Base-by-base conservation (phyloP, 2,329 filamentous ascomycete genomes). In the Polytolypa hystricis region DNA sequence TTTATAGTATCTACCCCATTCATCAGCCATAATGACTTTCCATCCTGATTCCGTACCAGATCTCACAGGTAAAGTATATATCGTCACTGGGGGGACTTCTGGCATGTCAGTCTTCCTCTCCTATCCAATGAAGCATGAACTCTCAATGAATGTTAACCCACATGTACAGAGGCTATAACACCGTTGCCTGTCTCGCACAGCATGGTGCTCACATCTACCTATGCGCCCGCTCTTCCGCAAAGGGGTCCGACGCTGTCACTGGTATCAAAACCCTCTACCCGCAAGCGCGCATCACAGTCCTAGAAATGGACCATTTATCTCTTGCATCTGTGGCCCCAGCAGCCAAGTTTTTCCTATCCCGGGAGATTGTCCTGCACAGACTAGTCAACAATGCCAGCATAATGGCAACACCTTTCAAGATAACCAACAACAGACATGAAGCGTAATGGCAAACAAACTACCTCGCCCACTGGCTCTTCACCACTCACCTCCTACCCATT, bases 31-130 rank as follows among this genome's bases (percentile, higher is more conserved):
- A 33, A 60, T 60, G 56, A 47, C 51, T 41, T 66, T 66, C 45
- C 48, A 60, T 45, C 60, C 59, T 6, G 55, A 62, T 21, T 52
- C 50, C 34, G 57, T 69, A n/a, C 64, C 64, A 6, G 47, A 60
- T 40, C 61, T 69, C 31, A 44, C 46, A 18, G 64, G 59, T 16
- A 64, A 60, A 47, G 57, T 66, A 10, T 66, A 55, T 38, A 52
- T 67, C 31, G 61, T 67, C 41, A 68, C 65, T 10, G 64, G 64
- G 27, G 62, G 62, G 0, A 66, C 66, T 39, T 56, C 63, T 8
- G 65, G 64, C 47, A 64, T 66, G 62, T 64, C 47, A 47, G 58
- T 55, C 36, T 44, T 32, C 37, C 23, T 41, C 35, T 43, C 14
- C 20, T 6, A n/a, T 34, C 5, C 15, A 14, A 30, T 26, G 17